phyloP scores from a whole-genome alignment of 495 filamentous ascomycete species.

The Immersiella caudata region DNA sequence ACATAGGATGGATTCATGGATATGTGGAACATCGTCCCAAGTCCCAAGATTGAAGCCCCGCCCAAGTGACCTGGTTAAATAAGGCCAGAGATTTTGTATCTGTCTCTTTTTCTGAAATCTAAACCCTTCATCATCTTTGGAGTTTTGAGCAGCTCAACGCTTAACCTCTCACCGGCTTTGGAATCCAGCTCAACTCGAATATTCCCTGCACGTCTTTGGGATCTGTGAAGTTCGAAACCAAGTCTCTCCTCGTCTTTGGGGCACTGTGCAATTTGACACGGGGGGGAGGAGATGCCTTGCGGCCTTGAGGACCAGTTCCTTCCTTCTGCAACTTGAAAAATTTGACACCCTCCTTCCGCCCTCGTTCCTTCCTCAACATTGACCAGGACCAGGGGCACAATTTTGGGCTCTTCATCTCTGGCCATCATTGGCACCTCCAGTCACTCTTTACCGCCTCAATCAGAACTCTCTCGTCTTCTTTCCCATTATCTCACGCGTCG shows the following conservation, averaged over 20 bases:
- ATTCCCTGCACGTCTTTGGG: too few relatives aligned
- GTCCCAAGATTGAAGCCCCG: not conserved
- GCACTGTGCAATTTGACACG: not conserved
- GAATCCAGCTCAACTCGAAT: too few relatives aligned
- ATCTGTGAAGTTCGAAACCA: too few relatives aligned
- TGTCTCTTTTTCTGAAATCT: too few relatives aligned
- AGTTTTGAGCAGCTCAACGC: too few relatives aligned
- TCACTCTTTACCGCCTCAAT: constrained; percentile 4
- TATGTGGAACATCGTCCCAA: not conserved
- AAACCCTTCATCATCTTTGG: too few relatives aligned
- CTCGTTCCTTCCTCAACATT: not conserved
- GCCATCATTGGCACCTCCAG: not conserved
- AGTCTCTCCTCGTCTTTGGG: not conserved
- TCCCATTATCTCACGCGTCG: constrained; percentile 19
- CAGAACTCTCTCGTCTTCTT: not conserved
- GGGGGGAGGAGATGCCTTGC: not conserved
- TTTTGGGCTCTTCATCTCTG: not conserved
- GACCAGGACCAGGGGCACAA: not conserved
- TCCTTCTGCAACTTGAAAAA: not conserved
- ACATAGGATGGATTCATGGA: too few relatives aligned
- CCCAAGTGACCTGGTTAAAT: too few relatives aligned
- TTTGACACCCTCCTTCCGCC: not conserved
- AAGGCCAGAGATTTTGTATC: too few relatives aligned
- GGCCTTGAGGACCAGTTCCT: not conserved
- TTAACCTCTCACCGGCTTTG: too few relatives aligned